phyloP scores from a whole-genome alignment of 495 filamentous ascomycete genomes.

The Cudoniella acicularis region DNA sequence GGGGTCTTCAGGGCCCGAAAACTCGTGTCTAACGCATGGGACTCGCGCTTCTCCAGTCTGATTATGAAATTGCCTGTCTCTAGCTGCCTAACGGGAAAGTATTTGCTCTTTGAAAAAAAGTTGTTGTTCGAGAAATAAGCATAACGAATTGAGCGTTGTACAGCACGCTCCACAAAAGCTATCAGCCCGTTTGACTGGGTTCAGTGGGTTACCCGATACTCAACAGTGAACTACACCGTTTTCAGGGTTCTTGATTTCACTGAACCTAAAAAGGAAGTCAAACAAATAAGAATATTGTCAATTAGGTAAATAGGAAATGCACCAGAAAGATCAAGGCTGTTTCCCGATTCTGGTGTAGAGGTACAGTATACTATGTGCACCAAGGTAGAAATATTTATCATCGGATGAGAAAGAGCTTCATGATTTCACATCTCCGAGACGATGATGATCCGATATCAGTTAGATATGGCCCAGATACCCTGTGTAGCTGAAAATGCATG shows the following conservation, averaged over 20 bases:
- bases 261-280: background rate
- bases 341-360: no score
- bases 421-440: no score
- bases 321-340: no score
- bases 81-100: background rate
- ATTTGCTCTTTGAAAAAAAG: background rate
- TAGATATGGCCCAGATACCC: no score
- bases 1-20: background rate
- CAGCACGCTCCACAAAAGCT: background rate
- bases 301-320: background rate
- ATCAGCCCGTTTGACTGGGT: background rate
- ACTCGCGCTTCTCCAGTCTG: background rate
- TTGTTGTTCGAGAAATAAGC: background rate
- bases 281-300: background rate
- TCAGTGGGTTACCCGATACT: background rate
- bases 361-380: no score
- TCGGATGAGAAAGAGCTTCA: no score
- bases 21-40: background rate
- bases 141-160: background rate
- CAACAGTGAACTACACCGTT: background rate
- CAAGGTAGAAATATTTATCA: no score
- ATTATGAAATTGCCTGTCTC: background rate
- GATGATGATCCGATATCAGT: no score
- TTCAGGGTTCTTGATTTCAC: background rate
- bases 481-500: no score